Base-by-base conservation (phyloP, 2,329 filamentous ascomycete species). In the Neophaeococcomyces aloes region DNA sequence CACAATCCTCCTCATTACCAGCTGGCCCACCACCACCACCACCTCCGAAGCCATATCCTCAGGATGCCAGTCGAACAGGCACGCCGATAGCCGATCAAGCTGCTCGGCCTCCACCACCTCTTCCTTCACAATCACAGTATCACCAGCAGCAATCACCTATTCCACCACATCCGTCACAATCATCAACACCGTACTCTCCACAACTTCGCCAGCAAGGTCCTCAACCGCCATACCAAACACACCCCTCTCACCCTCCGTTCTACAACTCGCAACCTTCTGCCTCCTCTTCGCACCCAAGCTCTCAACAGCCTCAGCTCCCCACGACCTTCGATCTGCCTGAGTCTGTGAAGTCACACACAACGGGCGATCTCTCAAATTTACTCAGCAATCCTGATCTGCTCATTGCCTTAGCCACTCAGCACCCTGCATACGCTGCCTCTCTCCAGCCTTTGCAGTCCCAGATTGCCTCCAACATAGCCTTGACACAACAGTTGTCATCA, bases 391-490 rank as follows among this genome's bases (percentile, higher is more conserved):
- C 79, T 1, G 57, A 70, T 18, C 73, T 93, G 18, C 77, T 94
- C 50, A 72, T 78, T 33, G 79, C 86, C n/a, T 74, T 95, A 21
- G 76, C 85, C 31, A 81, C 81, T 11, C 73, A 76, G 7, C 88
- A 95, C 63, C 78, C 83, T 0, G 85, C 85, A 6, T 70, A 87
- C 29, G 60, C 71, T 2, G 68, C 77, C 31, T 82, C 83, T 1
- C 78, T 82, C 56, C 66, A 74, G 38, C 69, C 76, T 25, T 71
- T 95, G 29, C 70, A 75, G 42, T 63, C 74, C 10, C 72, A 83
- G 2, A 70, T 95, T 7, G 61, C 75, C 35, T 74, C 81, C 46
- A 95, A 94, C 61, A 67, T 85, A 48, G 70, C 76, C 30, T 74
- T 89, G 6, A 81, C 86, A 19, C 57, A 57, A 4, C 64, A 65